These are phyloP conservation scores for Abelmoschus esculentus DNA, from an alignment of 345 rosid species.

Conservation along the genomic window DNA sequence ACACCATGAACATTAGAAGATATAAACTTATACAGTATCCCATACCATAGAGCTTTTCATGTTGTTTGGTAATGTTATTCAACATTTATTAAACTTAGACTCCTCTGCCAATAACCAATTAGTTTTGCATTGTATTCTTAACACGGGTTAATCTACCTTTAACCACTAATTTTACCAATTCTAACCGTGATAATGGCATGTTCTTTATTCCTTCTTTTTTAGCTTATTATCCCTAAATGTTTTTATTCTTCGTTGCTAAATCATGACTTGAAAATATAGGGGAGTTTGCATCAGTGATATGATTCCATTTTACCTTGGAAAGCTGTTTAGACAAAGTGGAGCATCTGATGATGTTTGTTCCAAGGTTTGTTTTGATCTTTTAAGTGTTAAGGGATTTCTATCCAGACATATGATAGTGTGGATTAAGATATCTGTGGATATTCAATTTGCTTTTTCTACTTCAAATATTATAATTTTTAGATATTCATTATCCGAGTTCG, in stretches of 20 bases:
- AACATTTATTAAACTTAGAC: background rate
- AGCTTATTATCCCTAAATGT: background rate
- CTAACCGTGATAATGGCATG: background rate
- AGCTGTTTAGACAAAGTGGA: constrained; percentile 60
- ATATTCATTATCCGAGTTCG: background rate
- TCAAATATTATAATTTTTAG: background rate
- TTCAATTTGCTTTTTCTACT: background rate
- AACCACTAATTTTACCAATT: background rate
- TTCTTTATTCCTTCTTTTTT: background rate
- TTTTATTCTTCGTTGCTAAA: constrained; percentile 2
- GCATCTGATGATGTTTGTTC: constrained; percentile 67
- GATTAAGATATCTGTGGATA: background rate
- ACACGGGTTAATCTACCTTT: background rate
- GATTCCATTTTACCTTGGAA: constrained; percentile 91
- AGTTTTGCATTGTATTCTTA: background rate
- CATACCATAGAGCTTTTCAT: background rate
- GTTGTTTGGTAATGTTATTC: background rate
- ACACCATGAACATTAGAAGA: background rate
- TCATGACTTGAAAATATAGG: constrained; percentile 29
- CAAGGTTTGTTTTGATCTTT: constrained; percentile 47
- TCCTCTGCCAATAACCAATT: background rate
- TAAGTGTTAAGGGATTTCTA: constrained; percentile 2
- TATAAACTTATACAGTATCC: background rate
- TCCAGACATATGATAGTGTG: background rate
- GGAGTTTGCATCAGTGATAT: constrained; percentile 91